These are phyloP conservation scores for Peziza echinospora DNA, from an alignment of 495 filamentous ascomycete genomes.

Conservation along the genomic window DNA sequence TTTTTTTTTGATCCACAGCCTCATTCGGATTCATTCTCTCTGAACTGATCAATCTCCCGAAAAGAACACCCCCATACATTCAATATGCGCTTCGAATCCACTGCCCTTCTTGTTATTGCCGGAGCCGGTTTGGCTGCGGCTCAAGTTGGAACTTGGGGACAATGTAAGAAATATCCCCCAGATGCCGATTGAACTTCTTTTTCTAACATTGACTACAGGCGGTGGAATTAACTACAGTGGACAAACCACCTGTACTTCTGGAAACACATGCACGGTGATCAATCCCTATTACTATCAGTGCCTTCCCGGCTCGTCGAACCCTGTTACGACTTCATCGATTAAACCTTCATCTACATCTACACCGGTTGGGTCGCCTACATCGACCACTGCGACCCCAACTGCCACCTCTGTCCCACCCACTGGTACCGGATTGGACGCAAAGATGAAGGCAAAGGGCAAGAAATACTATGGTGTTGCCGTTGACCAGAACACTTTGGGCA, in stretches of 20 bases:
- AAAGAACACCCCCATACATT: too few relatives aligned
- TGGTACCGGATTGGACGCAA: constrained; percentile 3
- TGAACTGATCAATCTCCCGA: too few relatives aligned
- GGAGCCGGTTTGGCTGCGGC: too few relatives aligned
- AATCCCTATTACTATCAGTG: constrained; percentile 10
- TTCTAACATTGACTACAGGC: too few relatives aligned
- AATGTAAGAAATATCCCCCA: constrained; percentile 1
- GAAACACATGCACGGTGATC: not conserved
- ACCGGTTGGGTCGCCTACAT: not conserved
- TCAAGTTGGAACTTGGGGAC: constrained; percentile 1
- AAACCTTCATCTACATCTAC: not conserved
- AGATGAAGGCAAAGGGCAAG: constrained; percentile 37
- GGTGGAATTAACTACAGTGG: constrained; percentile 7
- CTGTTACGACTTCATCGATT: not conserved
- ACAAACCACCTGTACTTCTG: constrained; percentile 1
- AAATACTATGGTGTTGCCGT: constrained; percentile 36
- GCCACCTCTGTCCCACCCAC: not conserved
- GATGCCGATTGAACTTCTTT: too few relatives aligned
- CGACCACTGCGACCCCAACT: not conserved
- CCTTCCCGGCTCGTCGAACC: not conserved
- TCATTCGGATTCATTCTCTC: too few relatives aligned
- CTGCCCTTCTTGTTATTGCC: too few relatives aligned
- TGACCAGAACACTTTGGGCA: constrained; percentile 31
- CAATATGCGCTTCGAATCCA: too few relatives aligned
- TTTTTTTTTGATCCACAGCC: too few relatives aligned